Evolutionary conservation across 73 alveolate species (phyloP).

Genomic region (Uronychia binucleata): DNA sequence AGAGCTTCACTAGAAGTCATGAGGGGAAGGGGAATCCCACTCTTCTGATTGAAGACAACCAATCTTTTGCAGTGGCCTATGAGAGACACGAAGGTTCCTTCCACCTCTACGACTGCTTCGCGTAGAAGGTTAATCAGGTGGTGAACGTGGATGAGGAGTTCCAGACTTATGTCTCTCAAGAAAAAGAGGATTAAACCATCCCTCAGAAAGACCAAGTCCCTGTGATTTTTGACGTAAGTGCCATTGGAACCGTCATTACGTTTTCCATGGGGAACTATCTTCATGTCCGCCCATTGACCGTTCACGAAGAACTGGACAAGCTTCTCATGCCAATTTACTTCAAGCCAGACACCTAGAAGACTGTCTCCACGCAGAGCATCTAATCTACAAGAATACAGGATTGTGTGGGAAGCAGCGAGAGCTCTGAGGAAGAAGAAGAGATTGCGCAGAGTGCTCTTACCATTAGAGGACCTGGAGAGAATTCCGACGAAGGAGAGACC

Average conservation of each 20-base stretch:
- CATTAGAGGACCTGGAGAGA: neutral
- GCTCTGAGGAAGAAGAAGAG: neutral
- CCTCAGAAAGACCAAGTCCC: neutral
- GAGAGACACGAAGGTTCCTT: neutral
- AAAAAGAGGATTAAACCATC: neutral
- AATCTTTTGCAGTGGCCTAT: neutral
- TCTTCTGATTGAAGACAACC: neutral
- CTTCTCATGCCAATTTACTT: neutral
- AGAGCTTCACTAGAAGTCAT: neutral
- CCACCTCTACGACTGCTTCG: neutral
- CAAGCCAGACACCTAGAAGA: neutral
- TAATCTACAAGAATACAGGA: neutral
- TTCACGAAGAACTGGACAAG: neutral
- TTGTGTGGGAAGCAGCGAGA: neutral
- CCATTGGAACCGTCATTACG: neutral
- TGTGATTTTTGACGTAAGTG: neutral
- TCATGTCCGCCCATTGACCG: neutral
- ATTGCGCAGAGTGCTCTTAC: no score
- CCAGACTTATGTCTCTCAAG: neutral
- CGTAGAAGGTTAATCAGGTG: neutral
- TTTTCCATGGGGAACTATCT: neutral
- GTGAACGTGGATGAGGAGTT: neutral
- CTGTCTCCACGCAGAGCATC: neutral
- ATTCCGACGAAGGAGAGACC: neutral
- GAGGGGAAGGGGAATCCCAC: neutral